phyloP scores from a whole-genome alignment of 164 flowering plant genomes.

The Nymphaea colorata region DNA sequence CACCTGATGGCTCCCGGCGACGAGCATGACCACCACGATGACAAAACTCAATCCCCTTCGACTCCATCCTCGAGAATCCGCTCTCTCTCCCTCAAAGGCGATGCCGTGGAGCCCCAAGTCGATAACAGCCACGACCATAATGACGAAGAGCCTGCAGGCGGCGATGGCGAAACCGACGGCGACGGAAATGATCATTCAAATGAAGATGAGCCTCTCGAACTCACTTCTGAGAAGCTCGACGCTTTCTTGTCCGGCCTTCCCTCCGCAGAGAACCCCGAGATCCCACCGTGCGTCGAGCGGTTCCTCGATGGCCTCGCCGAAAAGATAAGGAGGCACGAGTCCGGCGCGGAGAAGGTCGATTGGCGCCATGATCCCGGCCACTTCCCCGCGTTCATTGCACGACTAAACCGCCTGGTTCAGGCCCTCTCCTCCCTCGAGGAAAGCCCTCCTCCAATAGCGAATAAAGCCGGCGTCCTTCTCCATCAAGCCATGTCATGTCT shows the following conservation, averaged over 20 bases:
- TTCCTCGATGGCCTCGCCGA: conserved; percentile 20
- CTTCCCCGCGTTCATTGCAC: conserved; percentile 18
- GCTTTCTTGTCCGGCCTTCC: conserved; percentile 9
- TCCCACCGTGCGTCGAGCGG: conserved; percentile 19
- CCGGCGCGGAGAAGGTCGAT: conserved; percentile 12
- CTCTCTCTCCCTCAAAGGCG: not conserved
- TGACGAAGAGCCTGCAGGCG: not conserved
- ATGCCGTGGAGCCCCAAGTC: not conserved
- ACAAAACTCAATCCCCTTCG: not conserved
- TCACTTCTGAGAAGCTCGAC: conserved; percentile 1
- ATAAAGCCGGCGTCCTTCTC: conserved; percentile 23
- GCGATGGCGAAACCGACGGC: not conserved
- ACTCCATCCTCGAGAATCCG: not conserved
- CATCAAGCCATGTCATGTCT: conserved; percentile 50
- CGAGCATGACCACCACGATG: not conserved
- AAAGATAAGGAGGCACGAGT: conserved; percentile 18
- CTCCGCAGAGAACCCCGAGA: conserved; percentile 6
- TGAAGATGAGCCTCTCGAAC: conserved; percentile 1
- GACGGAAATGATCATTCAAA: conserved; percentile 5
- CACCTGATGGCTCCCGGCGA: not conserved
- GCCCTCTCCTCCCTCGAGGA: conserved; percentile 8
- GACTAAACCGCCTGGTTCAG: conserved; percentile 15
- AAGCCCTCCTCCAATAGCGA: conserved; percentile 7
- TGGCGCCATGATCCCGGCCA: conserved; percentile 11
- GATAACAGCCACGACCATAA: not conserved